Evolutionary conservation across 306 rosid genomes (phyloP).

Genomic region (barrel medic (Medicago truncatula)): DNA sequence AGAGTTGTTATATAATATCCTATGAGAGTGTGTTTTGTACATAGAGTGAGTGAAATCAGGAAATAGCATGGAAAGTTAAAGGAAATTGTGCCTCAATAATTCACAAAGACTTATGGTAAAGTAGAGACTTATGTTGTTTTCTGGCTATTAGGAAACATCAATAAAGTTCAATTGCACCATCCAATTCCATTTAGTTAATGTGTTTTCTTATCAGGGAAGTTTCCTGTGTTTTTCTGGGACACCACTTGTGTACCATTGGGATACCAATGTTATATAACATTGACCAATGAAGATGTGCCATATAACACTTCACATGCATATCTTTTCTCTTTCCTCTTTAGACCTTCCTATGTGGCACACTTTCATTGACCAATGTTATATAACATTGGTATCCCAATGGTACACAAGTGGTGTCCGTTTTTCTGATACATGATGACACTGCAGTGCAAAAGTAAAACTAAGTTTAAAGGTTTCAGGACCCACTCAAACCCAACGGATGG

Average conservation of each 20-base stretch:
- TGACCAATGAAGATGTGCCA: too few relatives aligned
- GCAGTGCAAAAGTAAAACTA: neutral
- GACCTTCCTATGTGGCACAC: too few relatives aligned
- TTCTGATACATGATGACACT: neutral
- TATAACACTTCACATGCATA: too few relatives aligned
- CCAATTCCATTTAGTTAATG: neutral
- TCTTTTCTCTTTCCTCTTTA: too few relatives aligned
- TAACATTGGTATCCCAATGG: too few relatives aligned
- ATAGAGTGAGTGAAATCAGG: neutral
- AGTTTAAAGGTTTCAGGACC: neutral
- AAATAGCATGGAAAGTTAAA: neutral
- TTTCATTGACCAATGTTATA: too few relatives aligned
- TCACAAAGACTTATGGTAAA: neutral
- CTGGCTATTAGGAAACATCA: neutral
- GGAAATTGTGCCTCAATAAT: neutral
- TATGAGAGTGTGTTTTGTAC: neutral
- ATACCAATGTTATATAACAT: too few relatives aligned
- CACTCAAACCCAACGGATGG: too few relatives aligned
- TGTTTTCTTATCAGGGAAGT: neutral
- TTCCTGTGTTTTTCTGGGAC: slow-evolving; percentile 2
- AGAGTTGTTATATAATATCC: neutral
- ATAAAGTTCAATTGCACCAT: neutral
- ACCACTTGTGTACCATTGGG: too few relatives aligned
- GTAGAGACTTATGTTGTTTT: neutral
- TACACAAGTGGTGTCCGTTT: too few relatives aligned